phyloP scores from a whole-genome alignment of 2,329 filamentous ascomycete species.

The Cladosporium sphaerospermum region DNA sequence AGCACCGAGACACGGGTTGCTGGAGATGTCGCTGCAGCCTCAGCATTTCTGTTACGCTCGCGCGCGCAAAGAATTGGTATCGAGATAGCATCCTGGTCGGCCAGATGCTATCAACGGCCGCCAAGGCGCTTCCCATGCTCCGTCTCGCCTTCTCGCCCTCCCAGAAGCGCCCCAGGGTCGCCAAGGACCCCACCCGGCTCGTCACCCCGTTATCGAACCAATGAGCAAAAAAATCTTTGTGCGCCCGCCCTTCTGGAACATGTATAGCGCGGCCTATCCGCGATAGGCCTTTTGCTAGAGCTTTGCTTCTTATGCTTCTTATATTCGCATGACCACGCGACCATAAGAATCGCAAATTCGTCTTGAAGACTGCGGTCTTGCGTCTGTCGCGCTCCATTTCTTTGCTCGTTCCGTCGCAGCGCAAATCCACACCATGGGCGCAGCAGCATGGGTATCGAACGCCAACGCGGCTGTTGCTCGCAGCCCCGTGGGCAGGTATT shows the following conservation, averaged over 20 bases:
- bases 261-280: background rate
- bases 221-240: background rate
- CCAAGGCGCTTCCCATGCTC: too few species aligned
- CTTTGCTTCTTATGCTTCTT: constrained; percentile 8
- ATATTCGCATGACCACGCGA: constrained; percentile 9
- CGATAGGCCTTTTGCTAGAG: constrained; percentile 8
- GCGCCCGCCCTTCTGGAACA: constrained; percentile 2
- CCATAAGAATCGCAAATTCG: background rate
- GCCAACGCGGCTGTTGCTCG: constrained; percentile 49
- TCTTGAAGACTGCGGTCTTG: background rate
- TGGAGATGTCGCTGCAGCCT: too few species aligned
- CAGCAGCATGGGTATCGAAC: constrained; percentile 20
- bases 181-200: background rate
- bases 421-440: background rate
- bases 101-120: too few species aligned
- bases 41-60: too few species aligned
- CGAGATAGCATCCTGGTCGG: too few species aligned
- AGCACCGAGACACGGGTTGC: too few species aligned
- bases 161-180: background rate
- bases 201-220: constrained; percentile 3
- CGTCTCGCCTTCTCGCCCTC: background rate
- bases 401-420: background rate
- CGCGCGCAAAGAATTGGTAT: too few species aligned
- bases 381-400: background rate
- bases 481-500: constrained; percentile 63